Evolutionary conservation across 1,139 yeast genomes (phyloP).

Genomic region (Scheffersomyces segobiensis): DNA sequence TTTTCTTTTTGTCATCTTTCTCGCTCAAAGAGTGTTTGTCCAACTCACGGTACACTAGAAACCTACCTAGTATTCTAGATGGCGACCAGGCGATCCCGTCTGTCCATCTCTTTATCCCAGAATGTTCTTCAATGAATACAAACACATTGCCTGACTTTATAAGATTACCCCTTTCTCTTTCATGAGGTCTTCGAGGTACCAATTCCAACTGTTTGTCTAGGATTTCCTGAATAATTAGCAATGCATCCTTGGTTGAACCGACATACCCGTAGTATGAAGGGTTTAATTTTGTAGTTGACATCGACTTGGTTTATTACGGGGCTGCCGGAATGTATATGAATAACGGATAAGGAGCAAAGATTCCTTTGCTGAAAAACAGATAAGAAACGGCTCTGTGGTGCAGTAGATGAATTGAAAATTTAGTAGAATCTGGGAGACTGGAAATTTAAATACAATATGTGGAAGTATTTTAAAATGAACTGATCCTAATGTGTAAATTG

Average conservation of each 20-base stretch:
- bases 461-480: neutral
- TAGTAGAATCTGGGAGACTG: neutral
- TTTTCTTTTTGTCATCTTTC: conserved; percentile 35
- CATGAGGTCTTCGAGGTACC: conserved; percentile 82
- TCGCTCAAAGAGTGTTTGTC: conserved; percentile 51
- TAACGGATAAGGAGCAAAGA: neutral
- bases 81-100: conserved; percentile 95
- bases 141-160: conserved; percentile 80
- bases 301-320: conserved; percentile 4
- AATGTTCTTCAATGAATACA: conserved; percentile 78
- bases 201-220: conserved; percentile 59
- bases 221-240: conserved; percentile 78
- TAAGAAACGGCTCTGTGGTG: neutral
- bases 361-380: neutral
- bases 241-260: conserved; percentile 80
- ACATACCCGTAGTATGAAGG: conserved; percentile 82
- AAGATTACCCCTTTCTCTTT: conserved; percentile 64
- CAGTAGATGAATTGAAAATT: neutral
- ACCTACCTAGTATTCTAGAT: conserved; percentile 79
- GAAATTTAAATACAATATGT: neutral
- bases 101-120: conserved; percentile 91
- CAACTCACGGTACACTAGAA: conserved; percentile 77
- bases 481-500: neutral
- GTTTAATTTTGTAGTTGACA: conserved; percentile 27
- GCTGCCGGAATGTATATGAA: neutral